phyloP scores from a whole-genome alignment of 805 yeast species.

The Myxozyma vanderwaltii region DNA sequence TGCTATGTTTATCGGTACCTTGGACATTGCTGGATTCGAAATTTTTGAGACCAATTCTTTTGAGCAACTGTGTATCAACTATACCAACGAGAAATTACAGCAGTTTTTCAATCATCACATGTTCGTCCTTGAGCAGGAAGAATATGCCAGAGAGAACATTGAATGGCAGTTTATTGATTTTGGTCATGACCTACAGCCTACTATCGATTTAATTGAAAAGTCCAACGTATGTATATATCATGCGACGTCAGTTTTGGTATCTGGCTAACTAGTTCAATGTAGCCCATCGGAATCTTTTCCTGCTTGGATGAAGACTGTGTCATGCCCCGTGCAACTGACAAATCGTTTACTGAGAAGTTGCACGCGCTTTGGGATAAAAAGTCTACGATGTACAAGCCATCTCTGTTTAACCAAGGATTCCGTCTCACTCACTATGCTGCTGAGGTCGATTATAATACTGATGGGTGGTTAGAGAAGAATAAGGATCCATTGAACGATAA shows the following conservation, averaged over 20 bases:
- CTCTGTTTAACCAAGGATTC: constrained; percentile 75
- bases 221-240: constrained; percentile 40
- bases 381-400: constrained; percentile 65
- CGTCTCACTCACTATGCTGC: constrained; percentile 93
- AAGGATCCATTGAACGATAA: constrained; percentile 88
- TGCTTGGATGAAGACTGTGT: constrained; percentile 93
- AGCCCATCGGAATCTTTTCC: constrained; percentile 79
- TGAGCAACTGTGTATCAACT: constrained; percentile 93
- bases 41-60: constrained; percentile 94
- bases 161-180: constrained; percentile 93
- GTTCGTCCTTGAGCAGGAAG: constrained; percentile 95
- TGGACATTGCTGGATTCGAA: constrained; percentile 97
- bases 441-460: constrained; percentile 87
- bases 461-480: constrained; percentile 92
- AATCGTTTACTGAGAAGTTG: constrained; percentile 78
- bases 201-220: constrained; percentile 88
- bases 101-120: constrained; percentile 97
- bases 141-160: constrained; percentile 89
- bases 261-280: too few species aligned
- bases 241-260: too few species aligned
- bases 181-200: constrained; percentile 91
- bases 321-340: constrained; percentile 85
- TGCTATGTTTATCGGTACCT: constrained; percentile 68
- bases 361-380: constrained; percentile 61
- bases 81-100: constrained; percentile 91